Base-by-base conservation (phyloP, 257 asterid genomes). In the Phtheirospermum japonicum region DNA sequence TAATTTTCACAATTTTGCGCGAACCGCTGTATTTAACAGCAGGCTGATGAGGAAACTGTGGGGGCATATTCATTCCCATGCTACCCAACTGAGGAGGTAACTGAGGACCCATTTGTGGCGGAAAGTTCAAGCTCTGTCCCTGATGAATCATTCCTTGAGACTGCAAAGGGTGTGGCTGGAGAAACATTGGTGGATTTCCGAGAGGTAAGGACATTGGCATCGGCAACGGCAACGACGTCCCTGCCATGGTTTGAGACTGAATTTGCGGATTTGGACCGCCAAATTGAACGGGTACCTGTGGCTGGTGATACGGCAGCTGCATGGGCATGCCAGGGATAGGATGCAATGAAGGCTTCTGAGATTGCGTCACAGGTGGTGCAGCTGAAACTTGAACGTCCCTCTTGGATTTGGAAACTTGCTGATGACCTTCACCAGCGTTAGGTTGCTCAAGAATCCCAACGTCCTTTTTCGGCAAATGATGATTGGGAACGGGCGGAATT, bases 1-100 rank as follows among this genome's bases (percentile, higher is more conserved):
- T 86, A 63, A 89, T 86, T 77, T 89, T 89, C 71, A 86, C 89
- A 63, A 85, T 55, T 76, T 81, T 89, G 48, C 91, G 89, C 34
- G 77, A 59, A 63, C 74, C 63, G 6, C 72, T 57, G 73, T 33
- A 79, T 40, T 70, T 83, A 60, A 74, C 82, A 65, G 83, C 69
- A 42, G 78, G 75, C 72, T 78, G 95, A 59, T 77, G 88, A 69
- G 86, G 74, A 78, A 85, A 84, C 70, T 76, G 86, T 13, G 87
- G 76, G 23, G 76, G 68, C 80, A 84, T 71, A 56, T 62, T 77
- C 73, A 89, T 79, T 60, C 86, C 91, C 67, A 86, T 71, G 75
- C 70, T 86, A n/a, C 94, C 84, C 80, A 86, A 57, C 54, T 83
- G 97, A 8, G 84, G 77, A 59, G 85, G 68, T 54, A 82, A 65